phyloP scores from a whole-genome alignment of 768 basidiomycete genomes.

The Amanita muscaria region DNA sequence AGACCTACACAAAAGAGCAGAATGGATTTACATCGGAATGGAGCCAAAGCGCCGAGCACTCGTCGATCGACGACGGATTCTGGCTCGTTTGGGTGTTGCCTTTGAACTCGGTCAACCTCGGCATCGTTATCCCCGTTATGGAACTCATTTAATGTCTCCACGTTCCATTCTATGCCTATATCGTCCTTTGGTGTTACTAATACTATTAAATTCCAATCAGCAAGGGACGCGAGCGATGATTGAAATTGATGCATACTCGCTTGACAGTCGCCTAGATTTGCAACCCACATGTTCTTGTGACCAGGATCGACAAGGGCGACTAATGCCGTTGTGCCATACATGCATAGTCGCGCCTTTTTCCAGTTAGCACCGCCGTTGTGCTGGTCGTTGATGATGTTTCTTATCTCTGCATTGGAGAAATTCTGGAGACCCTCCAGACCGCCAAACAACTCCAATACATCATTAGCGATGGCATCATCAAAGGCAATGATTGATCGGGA shows the following conservation, averaged over 20 bases:
- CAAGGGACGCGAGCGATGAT: not conserved
- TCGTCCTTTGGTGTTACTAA: conserved; percentile 40
- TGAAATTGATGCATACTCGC: conserved; percentile 41
- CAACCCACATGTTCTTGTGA: conserved; percentile 65
- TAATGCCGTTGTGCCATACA: conserved; percentile 75
- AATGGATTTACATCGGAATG: conserved; percentile 55
- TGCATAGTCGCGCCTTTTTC: conserved; percentile 58
- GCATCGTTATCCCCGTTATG: conserved; percentile 65
- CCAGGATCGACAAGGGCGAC: conserved; percentile 66
- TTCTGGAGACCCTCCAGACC: conserved; percentile 40
- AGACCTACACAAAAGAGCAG: not conserved
- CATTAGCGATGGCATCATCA: conserved; percentile 59
- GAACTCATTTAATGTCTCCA: conserved; percentile 50
- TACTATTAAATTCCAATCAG: conserved; percentile 30
- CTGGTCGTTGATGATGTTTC: conserved; percentile 56
- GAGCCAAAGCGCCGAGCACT: conserved; percentile 70
- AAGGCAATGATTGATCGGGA: conserved; percentile 51
- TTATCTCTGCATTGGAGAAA: conserved; percentile 49
- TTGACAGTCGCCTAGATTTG: conserved; percentile 76
- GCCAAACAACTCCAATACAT: conserved; percentile 55
- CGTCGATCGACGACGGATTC: conserved; percentile 59
- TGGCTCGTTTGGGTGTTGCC: conserved; percentile 61
- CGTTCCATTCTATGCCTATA: conserved; percentile 41
- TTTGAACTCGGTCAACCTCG: conserved; percentile 55
- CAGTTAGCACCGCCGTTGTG: conserved; percentile 49